Percentiles rank a stretch among this genome's conserved stretches.
phyloP scores from a whole-genome alignment of 805 yeast species.

The Naumovozyma dairenensis region DNA sequence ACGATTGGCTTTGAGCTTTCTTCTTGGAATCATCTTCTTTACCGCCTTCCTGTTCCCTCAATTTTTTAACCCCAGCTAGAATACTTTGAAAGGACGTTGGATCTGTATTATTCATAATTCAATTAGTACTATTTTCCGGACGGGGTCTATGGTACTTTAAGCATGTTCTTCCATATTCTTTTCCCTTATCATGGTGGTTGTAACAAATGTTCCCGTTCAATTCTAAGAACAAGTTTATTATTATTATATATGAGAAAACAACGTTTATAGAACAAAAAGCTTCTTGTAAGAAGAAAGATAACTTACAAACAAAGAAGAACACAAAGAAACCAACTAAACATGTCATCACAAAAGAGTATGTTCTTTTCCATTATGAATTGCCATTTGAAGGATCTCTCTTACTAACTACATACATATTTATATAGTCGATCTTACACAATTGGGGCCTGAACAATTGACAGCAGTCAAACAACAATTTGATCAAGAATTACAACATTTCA shows the following conservation, averaged over 20 bases:
- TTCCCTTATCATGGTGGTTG: too few relatives aligned
- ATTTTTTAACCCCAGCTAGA: conserved; percentile 55
- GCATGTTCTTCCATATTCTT: not conserved
- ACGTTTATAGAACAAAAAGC: too few relatives aligned
- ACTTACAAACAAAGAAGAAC: not conserved
- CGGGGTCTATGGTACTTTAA: not conserved
- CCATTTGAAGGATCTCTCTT: conserved; percentile 1
- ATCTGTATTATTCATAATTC: conserved; percentile 30
- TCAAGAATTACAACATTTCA: conserved; percentile 76
- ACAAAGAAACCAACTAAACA: conserved; percentile 1
- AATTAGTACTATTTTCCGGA: not conserved
- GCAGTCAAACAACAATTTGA: conserved; percentile 78
- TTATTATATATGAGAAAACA: too few relatives aligned
- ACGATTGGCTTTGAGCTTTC: conserved; percentile 3
- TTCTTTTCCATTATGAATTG: not conserved
- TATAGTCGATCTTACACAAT: conserved; percentile 53
- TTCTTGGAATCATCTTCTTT: conserved; percentile 2
- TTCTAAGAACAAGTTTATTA: too few relatives aligned
- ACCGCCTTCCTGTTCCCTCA: conserved; percentile 36
- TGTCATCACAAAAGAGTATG: conserved; percentile 27
- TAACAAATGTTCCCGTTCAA: too few relatives aligned
- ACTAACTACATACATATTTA: conserved; percentile 4
- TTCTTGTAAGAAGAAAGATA: too few relatives aligned
- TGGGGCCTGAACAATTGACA: conserved; percentile 74
- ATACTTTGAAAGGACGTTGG: conserved; percentile 63